These are phyloP conservation scores for Protostelium mycophagum DNA, from an alignment of 78 protist genomes.

Conservation along the genomic window DNA sequence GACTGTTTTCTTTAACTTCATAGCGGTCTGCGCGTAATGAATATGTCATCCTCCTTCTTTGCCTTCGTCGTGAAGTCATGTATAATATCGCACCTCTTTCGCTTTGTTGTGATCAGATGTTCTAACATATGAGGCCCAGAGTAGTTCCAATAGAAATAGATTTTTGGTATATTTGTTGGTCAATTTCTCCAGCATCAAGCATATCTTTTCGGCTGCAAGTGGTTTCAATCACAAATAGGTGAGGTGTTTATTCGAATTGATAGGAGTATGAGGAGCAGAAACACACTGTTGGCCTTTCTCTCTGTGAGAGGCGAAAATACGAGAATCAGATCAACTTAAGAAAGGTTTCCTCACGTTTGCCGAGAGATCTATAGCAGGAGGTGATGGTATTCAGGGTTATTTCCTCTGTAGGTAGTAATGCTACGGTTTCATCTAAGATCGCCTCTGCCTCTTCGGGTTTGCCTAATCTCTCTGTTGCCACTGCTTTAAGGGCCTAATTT, in stretches of 20 bases:
- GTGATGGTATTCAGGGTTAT: neutral
- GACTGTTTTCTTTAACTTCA: neutral
- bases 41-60: no score
- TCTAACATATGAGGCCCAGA: neutral
- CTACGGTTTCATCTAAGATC: neutral
- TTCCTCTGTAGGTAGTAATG: neutral
- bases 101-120: neutral
- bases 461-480: neutral
- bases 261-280: no score
- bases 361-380: neutral
- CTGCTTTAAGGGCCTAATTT: neutral
- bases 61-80: no score
- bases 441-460: neutral
- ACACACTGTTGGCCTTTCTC: no score
- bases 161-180: neutral
- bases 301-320: neutral
- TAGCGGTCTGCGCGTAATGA: neutral
- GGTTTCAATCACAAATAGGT: no score
- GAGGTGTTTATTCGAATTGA: no score
- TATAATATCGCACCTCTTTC: neutral
- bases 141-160: neutral
- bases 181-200: neutral
- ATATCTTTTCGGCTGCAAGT: neutral
- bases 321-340: no score
- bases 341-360: neutral